These are phyloP conservation scores for Penicillium silybi DNA, from an alignment of 495 filamentous ascomycete genomes.

Conservation along the genomic window DNA sequence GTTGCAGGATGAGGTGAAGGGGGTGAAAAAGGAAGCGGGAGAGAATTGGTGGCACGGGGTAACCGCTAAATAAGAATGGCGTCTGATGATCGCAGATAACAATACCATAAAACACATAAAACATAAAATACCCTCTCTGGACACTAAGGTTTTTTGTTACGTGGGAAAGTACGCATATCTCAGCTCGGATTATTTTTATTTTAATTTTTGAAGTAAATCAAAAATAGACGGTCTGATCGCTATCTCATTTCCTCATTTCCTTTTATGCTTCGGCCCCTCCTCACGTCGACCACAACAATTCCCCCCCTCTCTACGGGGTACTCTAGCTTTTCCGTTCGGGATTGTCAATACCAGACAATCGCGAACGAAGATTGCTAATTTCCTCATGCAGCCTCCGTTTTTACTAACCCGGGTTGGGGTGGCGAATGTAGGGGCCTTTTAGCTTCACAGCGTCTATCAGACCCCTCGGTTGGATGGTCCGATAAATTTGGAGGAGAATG, in stretches of 20 bases:
- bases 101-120: conserved; percentile 1
- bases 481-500: conserved; percentile 4
- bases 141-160: not conserved
- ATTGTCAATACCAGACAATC: not conserved
- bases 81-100: conserved; percentile 16
- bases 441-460: conserved; percentile 12
- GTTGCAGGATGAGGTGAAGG: not conserved
- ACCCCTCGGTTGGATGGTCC: conserved; percentile 18
- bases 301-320: not conserved
- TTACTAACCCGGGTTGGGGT: conserved; percentile 3
- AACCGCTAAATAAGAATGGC: conserved; percentile 31
- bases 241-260: conserved; percentile 7
- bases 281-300: conserved; percentile 2
- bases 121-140: not conserved
- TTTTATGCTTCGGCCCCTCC: not conserved
- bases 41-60: conserved; percentile 22
- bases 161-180: not conserved
- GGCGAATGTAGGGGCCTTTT: conserved; percentile 8
- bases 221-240: not conserved
- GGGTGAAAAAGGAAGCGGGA: conserved; percentile 2
- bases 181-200: not conserved
- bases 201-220: not conserved
- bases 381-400: not conserved
- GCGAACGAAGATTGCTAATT: conserved; percentile 1
- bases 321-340: not conserved